Evolutionary conservation across 345 rosid species (phyloP).

Genomic region (Rhizophora mangle): DNA sequence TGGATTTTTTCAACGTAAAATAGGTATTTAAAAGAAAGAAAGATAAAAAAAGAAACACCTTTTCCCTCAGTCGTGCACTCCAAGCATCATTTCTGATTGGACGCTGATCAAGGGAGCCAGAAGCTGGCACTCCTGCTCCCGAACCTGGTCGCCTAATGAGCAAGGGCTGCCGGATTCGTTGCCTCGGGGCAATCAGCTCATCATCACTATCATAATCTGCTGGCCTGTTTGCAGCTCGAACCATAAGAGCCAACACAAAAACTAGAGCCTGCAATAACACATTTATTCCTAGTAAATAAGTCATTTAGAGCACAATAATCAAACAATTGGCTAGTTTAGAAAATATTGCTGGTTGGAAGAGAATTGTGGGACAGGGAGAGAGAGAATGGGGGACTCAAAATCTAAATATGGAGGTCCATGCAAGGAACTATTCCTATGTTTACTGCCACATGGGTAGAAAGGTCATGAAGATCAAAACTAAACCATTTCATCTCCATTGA

Average conservation of each 20-base stretch:
- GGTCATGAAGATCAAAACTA: background rate
- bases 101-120: constrained; percentile 78
- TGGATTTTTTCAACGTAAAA: background rate
- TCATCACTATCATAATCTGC: constrained; percentile 93
- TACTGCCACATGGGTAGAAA: background rate
- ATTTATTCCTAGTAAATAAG: constrained; percentile 11
- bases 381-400: background rate
- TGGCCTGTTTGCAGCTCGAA: constrained; percentile 75
- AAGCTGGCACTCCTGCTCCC: constrained; percentile 75
- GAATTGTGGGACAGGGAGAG: background rate
- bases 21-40: background rate
- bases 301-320: background rate
- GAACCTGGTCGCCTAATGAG: constrained; percentile 63
- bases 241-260: constrained; percentile 76
- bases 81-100: constrained; percentile 95
- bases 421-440: background rate
- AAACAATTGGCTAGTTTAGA: background rate
- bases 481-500: background rate
- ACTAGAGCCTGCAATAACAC: constrained; percentile 63
- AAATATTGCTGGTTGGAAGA: background rate
- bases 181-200: constrained; percentile 68
- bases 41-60: constrained; percentile 39
- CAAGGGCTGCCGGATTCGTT: constrained; percentile 83
- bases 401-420: background rate
- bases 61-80: constrained; percentile 98